Evolutionary conservation across 2,329 filamentous ascomycete genomes (phyloP).

Genomic region (Phaeoacremonium minimum): DNA sequence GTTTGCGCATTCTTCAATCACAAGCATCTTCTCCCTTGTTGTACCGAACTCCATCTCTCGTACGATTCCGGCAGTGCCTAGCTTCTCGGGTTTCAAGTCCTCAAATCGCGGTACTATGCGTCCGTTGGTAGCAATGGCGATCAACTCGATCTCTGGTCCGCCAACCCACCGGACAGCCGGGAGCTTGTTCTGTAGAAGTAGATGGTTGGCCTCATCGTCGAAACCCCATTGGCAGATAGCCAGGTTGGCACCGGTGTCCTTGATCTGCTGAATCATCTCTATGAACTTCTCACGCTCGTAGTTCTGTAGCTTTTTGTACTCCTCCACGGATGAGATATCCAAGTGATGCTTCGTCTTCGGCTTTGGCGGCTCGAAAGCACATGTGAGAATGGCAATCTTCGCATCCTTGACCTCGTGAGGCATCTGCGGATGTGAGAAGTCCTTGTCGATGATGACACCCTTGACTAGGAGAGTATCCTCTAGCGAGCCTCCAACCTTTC

Average conservation of each 20-base stretch:
- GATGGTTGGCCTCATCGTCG: slow-evolving; percentile 97
- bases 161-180: slow-evolving; percentile 98
- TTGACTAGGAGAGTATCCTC: slow-evolving; percentile 95
- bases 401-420: slow-evolving; percentile 91
- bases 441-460: slow-evolving; percentile 98
- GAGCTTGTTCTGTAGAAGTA: slow-evolving; percentile 91
- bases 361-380: slow-evolving; percentile 97
- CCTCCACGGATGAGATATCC: slow-evolving; percentile 93
- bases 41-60: slow-evolving; percentile 96
- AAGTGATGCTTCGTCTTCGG: slow-evolving; percentile 99
- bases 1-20: slow-evolving; percentile 99
- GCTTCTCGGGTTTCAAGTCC: slow-evolving; percentile 85
- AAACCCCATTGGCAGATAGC: slow-evolving; percentile 99
- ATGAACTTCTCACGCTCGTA: slow-evolving; percentile 96
- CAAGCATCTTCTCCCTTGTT: slow-evolving; percentile 97
- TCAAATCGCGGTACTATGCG: slow-evolving; percentile 97
- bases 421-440: slow-evolving; percentile 99
- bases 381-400: slow-evolving; percentile 96
- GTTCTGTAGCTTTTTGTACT: slow-evolving; percentile 95
- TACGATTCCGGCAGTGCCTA: slow-evolving; percentile 84
- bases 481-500: slow-evolving; percentile 90
- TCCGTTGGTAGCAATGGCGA: slow-evolving; percentile 97
- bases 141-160: slow-evolving; percentile 95
- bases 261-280: slow-evolving; percentile 98
- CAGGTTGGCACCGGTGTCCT: slow-evolving; percentile 92